phyloP scores from a whole-genome alignment of 768 basidiomycete species.

The Lentinus tigrinus region DNA sequence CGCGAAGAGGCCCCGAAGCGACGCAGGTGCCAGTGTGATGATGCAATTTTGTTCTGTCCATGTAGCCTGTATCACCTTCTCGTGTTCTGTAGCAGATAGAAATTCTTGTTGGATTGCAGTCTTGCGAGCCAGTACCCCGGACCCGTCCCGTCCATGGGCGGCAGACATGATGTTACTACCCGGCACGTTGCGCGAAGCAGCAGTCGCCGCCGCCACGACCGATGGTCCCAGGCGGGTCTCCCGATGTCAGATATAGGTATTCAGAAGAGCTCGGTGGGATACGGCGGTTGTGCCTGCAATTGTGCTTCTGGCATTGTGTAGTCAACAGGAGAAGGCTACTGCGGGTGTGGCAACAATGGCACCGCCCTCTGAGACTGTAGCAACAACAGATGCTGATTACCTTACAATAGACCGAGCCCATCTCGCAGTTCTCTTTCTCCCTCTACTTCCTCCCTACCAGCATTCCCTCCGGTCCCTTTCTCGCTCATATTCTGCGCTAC shows the following conservation, averaged over 20 bases:
- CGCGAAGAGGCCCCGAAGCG: not conserved
- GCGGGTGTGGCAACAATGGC: constrained; percentile 12
- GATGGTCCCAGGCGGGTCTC: not conserved
- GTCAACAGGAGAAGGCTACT: not conserved
- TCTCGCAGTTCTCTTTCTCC: not conserved
- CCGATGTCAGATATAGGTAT: not conserved
- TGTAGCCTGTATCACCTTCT: not conserved
- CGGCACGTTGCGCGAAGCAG: too few relatives aligned
- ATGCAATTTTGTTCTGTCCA: not conserved
- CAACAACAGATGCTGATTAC: not conserved
- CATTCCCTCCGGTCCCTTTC: not conserved
- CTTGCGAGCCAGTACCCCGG: too few relatives aligned
- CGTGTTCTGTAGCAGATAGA: too few relatives aligned
- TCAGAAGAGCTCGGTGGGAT: not conserved
- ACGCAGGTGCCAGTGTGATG: not conserved
- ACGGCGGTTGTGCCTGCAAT: not conserved
- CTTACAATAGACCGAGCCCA: not conserved
- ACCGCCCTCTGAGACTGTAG: constrained; percentile 1
- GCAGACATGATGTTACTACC: too few relatives aligned
- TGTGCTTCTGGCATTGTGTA: not conserved
- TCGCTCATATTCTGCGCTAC: not conserved
- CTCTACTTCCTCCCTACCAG: not conserved
- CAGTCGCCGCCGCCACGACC: too few relatives aligned
- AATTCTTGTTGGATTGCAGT: too few relatives aligned
- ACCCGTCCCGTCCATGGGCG: too few relatives aligned